Evolutionary conservation across 768 basidiomycete species (phyloP), one percentile per base, ranked within the genome.

Genomic region (Xanthoconium stramineum): DNA sequence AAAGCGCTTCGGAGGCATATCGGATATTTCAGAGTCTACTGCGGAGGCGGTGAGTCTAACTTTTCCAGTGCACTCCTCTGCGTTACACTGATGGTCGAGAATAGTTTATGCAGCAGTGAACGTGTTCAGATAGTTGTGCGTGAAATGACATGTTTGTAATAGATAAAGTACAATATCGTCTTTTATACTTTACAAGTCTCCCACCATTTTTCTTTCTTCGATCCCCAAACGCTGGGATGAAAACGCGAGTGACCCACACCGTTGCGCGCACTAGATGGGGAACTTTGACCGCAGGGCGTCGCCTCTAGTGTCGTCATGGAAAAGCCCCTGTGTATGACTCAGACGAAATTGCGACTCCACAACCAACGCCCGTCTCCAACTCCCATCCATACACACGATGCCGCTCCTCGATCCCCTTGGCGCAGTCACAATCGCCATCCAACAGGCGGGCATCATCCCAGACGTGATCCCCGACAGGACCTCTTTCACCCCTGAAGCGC

Each of bases 1-100:
- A 2, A 73, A 74, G 49, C 72, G 77, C 55, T 65, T 80, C 47
- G 85, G 86, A 19, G 85, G 82, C 6, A 76, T 71, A 50, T 88
- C 87, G 3, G 67, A 70, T 6, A 66, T 89, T 10, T 76, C 80
- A 2, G 88, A 88, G 53, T 71, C 74, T 39, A 71, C 75, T 53
- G 83, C 83, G 12, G 75, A 75, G 47, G 69, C 77, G 74, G 89
- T 91, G 61, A 59, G 78, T 63, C 5, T 19, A 35, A 36, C 8
- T 46, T 49, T 53, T 39, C 35, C n/a, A 19, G 11, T 3, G 14
- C n/a, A 3, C 2, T 32, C n/a, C 5, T 40, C 2, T 5, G 6
- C 28, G 7, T 53, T 37, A 29, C 32, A 12, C 20, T 57, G 47
- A 54, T 12, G 3, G 10, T 30, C 15, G 13, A 6, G 48, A 24